Base-by-base conservation (phyloP, 2,329 filamentous ascomycete species). In the Pleurostoma richardsiae region DNA sequence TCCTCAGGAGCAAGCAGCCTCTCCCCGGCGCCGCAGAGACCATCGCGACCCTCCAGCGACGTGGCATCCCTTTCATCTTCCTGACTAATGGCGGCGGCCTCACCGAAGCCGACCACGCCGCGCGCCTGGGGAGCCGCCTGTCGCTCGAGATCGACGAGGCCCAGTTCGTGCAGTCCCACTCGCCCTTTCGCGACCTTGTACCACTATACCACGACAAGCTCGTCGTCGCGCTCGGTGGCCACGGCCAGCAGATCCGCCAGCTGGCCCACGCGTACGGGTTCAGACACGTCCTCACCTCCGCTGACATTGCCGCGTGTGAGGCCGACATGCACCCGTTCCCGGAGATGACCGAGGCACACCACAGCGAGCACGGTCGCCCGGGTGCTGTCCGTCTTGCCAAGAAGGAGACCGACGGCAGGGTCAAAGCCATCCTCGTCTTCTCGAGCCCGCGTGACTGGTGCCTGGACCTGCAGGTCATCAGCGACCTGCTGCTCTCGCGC, bases 71-170 rank as follows among this genome's bases (percentile, higher is more conserved):
- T 0, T 88, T 85, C 69, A 85, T 89, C 57, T 76, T 89, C 41
- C 73, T 89, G 45, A 89, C 85, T 48, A 90, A 89, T 63, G 85
- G 85, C 54, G 86, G 86, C 41, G 86, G 85, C 40, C 80, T 80
- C 54, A 79, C 79, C 46, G 85, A 90, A 60, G 68, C 70, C 2
- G 77, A 79, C 44, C 77, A 85, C 42, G 79, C 85, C 31, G 69
- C 69, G 11, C 79, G 83, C 50, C 71, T 89, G 29, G 78, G 74
- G 43, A 56, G 72, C 31, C 78, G 79, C 47, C 55, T 66, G 4
- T 52, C 49, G 3, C 69, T 90, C 33, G 70, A 78, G 33, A 72
- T 77, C 6, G 47, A 55, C 28, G 40, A 52, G 6, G 42, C 49
- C n/a, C 62, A 65, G 43, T 83, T 89, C 52, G 74, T 90, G 8